Conservation (phyloP, 2,329 filamentous ascomycete genomes). For the Pseudopyricularia cyperi region DNA sequence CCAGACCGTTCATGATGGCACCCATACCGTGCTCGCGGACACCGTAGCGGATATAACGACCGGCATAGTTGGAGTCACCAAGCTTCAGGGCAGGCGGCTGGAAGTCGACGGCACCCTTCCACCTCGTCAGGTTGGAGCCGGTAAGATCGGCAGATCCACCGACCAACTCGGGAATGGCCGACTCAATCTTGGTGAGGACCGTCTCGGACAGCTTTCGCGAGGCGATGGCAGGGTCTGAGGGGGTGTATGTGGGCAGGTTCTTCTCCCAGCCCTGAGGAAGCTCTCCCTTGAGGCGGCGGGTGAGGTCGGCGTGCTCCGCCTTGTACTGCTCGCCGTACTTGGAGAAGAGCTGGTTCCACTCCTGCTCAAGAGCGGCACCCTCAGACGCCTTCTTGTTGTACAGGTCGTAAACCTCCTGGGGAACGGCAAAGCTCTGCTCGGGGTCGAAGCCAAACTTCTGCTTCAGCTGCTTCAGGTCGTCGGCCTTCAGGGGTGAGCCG, state of each 20-base stretch:
- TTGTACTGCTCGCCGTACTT: constrained; percentile 74
- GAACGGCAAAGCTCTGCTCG: constrained; percentile 81
- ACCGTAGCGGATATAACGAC: constrained; percentile 87
- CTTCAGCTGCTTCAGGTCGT: constrained; percentile 92
- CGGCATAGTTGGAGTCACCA: constrained; percentile 54
- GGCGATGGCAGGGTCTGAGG: constrained; percentile 70
- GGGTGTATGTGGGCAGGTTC: constrained; percentile 79
- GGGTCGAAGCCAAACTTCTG: constrained; percentile 92
- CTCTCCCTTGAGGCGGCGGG: constrained; percentile 65
- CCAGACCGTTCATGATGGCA: constrained; percentile 86
- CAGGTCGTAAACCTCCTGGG: constrained; percentile 85
- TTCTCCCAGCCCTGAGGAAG: constrained; percentile 97
- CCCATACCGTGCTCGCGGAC: constrained; percentile 89
- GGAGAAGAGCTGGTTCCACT: constrained; percentile 89
- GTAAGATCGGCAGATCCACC: constrained; percentile 97
- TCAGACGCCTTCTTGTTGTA: constrained; percentile 76
- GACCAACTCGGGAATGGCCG: constrained; percentile 73
- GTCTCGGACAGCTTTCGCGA: constrained; percentile 94
- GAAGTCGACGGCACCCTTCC: constrained; percentile 96
- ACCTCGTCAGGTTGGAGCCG: constrained; percentile 95
- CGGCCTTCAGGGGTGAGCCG: constrained; percentile 87
- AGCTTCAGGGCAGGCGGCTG: constrained; percentile 78
- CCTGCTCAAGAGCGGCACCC: constrained; percentile 78
- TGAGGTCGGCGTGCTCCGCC: constrained; percentile 66
- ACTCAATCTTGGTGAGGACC: constrained; percentile 79